phyloP scores from a whole-genome alignment of 768 basidiomycete genomes.

The Auricularia auricula-judae region DNA sequence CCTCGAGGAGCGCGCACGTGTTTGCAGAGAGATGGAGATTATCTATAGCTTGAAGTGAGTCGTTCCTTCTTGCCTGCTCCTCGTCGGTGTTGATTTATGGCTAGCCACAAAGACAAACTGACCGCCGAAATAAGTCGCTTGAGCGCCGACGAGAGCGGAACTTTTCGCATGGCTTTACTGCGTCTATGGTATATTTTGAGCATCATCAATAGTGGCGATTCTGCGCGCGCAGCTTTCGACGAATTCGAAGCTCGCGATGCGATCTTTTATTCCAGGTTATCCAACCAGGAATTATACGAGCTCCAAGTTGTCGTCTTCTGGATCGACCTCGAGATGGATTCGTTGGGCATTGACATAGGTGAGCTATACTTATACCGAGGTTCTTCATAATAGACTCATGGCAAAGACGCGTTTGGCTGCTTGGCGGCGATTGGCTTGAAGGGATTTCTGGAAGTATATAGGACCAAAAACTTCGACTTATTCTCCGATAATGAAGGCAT shows the following conservation, averaged over 20 bases:
- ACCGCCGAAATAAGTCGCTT: conserved; percentile 20
- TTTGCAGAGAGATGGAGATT: conserved; percentile 22
- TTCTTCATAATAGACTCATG: too few species aligned
- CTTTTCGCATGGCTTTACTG: conserved; percentile 7
- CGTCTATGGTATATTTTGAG: conserved; percentile 12
- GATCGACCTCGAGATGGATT: too few species aligned
- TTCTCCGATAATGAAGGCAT: too few species aligned
- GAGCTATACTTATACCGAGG: too few species aligned
- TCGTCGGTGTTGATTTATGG: not conserved
- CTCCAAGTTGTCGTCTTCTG: too few species aligned
- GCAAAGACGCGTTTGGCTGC: too few species aligned
- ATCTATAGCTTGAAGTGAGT: conserved; percentile 30
- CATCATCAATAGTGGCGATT: conserved; percentile 12
- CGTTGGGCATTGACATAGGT: too few species aligned
- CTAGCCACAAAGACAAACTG: not conserved
- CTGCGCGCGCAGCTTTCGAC: conserved; percentile 10
- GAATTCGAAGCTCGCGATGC: not conserved
- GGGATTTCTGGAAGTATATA: too few species aligned
- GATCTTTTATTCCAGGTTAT: too few species aligned
- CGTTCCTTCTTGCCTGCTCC: not conserved
- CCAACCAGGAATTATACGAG: too few species aligned
- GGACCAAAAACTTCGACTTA: too few species aligned
- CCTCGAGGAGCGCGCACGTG: conserved; percentile 12
- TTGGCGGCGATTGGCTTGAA: too few species aligned
- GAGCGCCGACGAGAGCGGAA: conserved; percentile 18